phyloP scores from a whole-genome alignment of 225 moss, liverwort and hornwort species.

The Physcomitrium patens region DNA sequence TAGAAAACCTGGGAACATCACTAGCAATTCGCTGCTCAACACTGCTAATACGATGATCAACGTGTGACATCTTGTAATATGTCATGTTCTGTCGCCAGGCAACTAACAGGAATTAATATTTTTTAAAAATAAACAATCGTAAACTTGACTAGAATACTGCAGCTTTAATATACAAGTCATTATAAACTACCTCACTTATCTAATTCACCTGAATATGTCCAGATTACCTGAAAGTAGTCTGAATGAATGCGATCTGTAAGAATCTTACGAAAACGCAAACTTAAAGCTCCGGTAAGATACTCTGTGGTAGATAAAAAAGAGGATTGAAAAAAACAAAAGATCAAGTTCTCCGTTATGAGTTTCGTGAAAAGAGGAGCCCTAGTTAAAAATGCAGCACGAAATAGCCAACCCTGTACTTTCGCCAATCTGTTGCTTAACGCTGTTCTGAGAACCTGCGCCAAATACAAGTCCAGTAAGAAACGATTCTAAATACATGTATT shows the following conservation, averaged over 20 bases:
- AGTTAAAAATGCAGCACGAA: slow-evolving; percentile 90
- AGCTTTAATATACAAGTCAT: slow-evolving; percentile 22
- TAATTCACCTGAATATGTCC: slow-evolving; percentile 16
- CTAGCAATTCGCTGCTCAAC: slow-evolving; percentile 95
- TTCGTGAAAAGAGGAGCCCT: slow-evolving; percentile 79
- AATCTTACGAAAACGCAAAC: slow-evolving; percentile 83
- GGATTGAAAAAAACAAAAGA: slow-evolving; percentile 90
- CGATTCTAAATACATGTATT: not conserved
- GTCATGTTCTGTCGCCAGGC: slow-evolving; percentile 82
- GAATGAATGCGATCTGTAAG: slow-evolving; percentile 87
- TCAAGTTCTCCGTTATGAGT: slow-evolving; percentile 86
- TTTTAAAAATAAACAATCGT: too few relatives aligned
- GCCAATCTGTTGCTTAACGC: slow-evolving; percentile 97
- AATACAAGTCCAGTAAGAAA: slow-evolving; percentile 27
- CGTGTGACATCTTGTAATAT: slow-evolving; percentile 98
- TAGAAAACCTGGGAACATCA: slow-evolving; percentile 90
- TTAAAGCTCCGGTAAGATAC: slow-evolving; percentile 83
- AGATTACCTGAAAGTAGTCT: slow-evolving; percentile 95
- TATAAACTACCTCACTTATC: slow-evolving; percentile 14
- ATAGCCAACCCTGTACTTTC: slow-evolving; percentile 81
- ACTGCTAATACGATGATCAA: slow-evolving; percentile 86
- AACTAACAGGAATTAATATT: slow-evolving; percentile 24
- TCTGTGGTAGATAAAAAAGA: slow-evolving; percentile 81
- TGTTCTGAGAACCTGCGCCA: slow-evolving; percentile 80
- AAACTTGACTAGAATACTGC: slow-evolving; percentile 15